Conservation (phyloP, 140 eudicot species). For the Oenanthe javanica region DNA sequence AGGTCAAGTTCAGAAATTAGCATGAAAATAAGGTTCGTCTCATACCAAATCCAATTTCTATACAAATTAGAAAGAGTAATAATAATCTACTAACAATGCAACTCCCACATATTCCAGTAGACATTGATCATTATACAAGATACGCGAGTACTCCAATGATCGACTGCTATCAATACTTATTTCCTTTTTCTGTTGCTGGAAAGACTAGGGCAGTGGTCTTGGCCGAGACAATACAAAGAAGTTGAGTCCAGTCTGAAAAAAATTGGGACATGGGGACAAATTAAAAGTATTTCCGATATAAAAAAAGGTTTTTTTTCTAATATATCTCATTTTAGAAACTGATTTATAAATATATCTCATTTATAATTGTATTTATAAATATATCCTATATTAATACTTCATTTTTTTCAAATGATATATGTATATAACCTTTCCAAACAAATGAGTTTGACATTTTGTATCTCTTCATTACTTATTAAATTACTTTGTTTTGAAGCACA, state of each 20-base stretch:
- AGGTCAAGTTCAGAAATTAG: neutral
- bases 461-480: too few species aligned
- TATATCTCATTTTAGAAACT: too few species aligned
- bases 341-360: too few species aligned
- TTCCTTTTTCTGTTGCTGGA: neutral
- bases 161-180: neutral
- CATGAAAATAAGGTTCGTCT: neutral
- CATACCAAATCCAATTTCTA: neutral
- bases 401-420: too few species aligned
- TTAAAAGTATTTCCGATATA: too few species aligned
- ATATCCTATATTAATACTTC: too few species aligned
- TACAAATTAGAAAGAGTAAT: neutral
- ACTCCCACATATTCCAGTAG: neutral
- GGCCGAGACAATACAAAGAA: too few species aligned
- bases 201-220: neutral
- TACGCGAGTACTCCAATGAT: neutral
- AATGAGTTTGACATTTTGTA: too few species aligned
- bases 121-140: neutral
- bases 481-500: too few species aligned
- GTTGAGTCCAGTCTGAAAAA: neutral
- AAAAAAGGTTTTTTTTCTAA: too few species aligned
- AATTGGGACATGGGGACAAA: neutral
- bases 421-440: too few species aligned
- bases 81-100: neutral
- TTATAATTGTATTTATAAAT: too few species aligned